Evolutionary conservation across 148 eudicot species (phyloP), one percentile per base, ranked within the genome.

Genomic region (Rhododendron vialii): DNA sequence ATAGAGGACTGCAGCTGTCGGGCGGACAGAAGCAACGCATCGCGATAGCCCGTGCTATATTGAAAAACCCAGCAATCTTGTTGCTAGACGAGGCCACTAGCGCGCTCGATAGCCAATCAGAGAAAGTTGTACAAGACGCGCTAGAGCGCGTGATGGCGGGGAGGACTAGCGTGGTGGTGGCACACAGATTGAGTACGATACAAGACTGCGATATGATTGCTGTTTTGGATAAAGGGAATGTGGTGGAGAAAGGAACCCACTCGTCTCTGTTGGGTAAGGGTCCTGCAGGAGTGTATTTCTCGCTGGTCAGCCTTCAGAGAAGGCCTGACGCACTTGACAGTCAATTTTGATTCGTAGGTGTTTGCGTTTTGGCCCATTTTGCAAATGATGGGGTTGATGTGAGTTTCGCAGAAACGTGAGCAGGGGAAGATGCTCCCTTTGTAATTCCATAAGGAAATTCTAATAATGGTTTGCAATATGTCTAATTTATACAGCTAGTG

Each of bases 71-170:
- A 12, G 7, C 76, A 13, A 71, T 71, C 15, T 5, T 71, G 38
- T 71, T 71, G 15, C 76, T 71, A 33, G 76, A 71, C 41, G 76
- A 71, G 76, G 76, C 76, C 38, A 71, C 76, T 30, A 71, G 76
- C 15, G 76, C 76, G 15, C 76, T 71, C 3, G 76, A 71, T 71
- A 71, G 76, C 76, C 41, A 71, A 14, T 71, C 76, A 0, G 76
- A 71, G 22, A 71, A 71, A 71, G 76, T 33, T 15, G 76, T 71
- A 33, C 76, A 71, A 33, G 76, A 71, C 38, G 76, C 76, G 8
- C 76, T 71, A 2, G 41, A 71, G 41, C 9, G 20, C 0, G 20
- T 71, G 38, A 71, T 71, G 41, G 76, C 33, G 2, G 76, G 76
- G 41, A 71, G 76, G 76, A 71, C 76, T 30, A 71, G 76, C 18